Percentiles rank a stretch among this genome's conserved stretches.
Evolutionary conservation across 139 green algal species (phyloP).

Genomic region (Limnomonas spitsbergensis): DNA sequence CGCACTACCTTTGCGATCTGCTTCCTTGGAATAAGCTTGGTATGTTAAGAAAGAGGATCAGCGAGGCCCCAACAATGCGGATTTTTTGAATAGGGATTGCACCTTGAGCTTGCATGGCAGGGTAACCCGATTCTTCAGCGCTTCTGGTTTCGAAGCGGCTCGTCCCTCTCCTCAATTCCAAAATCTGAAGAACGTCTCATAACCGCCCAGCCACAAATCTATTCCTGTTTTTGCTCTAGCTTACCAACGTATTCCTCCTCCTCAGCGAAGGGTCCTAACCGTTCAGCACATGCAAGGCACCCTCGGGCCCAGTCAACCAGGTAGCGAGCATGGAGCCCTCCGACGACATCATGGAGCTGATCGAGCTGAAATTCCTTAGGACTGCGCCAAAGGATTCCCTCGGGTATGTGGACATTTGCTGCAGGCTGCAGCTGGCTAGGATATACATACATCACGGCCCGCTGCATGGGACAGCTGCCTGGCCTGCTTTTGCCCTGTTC

Average conservation of each 20-base stretch:
- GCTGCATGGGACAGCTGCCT: no score
- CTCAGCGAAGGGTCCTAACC: no score
- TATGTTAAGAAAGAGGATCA: not conserved
- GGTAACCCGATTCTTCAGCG: not conserved
- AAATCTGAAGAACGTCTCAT: not conserved
- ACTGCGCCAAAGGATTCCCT: slow-evolving; percentile 1
- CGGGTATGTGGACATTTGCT: not conserved
- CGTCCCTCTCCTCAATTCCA: not conserved
- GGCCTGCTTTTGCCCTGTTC: no score
- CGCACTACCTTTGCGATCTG: not conserved
- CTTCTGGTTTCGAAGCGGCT: not conserved
- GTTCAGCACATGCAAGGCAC: no score
- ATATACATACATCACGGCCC: no score
- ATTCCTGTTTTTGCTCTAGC: not conserved
- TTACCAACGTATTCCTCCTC: no score
- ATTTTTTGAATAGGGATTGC: not conserved
- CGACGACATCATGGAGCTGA: not conserved
- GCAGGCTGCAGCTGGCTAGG: not conserved
- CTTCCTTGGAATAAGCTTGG: not conserved
- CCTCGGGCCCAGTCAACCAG: no score
- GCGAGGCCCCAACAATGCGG: not conserved
- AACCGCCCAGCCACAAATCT: not conserved
- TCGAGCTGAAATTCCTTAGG: not conserved
- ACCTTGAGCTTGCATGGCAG: not conserved
- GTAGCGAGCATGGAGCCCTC: slow-evolving; percentile 9